Base-by-base conservation (phyloP, 192 early-diverging fungal species). In the Spizellomyces sp. region DNA sequence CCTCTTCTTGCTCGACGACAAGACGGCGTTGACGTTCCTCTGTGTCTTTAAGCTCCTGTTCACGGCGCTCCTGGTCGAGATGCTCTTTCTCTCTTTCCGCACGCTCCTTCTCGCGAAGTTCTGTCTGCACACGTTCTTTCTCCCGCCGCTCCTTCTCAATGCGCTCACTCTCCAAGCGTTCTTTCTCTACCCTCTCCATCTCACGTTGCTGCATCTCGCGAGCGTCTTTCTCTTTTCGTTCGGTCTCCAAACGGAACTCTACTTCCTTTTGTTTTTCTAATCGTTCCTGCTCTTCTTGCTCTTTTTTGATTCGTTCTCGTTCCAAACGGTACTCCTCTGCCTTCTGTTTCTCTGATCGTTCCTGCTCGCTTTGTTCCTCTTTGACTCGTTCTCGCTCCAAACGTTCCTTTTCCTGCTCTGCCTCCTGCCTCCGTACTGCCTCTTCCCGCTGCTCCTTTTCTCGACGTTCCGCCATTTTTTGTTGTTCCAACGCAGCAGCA, bases 1-100 rank as follows among this genome's bases (percentile, higher is more conserved):
- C 69, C 4, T 70, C 69, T 9, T 22, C 59, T 62, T 17, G 44
- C 9, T 52, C 67, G 27, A 52, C 41, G 62, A 5, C 1, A 36
- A 36, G 27, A 36, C 27, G 27, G 1, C 27, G 27, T 36, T 36
- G 27, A 55, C 15, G 15, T 55, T 55, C 52, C 52, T 55, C 19
- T 55, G 52, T 55, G 19, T 19, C 15, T 55, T 55, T 55, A 15
- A n/a, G 52, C 19, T 55, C 52, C 52, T n/a, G 52, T 19, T n/a
- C 15, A n/a, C 52, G 52, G 52, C 15, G 15, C 3, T 55, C 52
- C 19, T 55, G 15, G 14, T 55, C 19, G 52, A 55, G 52, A 55
- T 2, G 15, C 19, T 55, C 52, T 55, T 55, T 15, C 19, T 55
- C 52, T 55, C 3, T 15, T 19, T 36, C 27, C 27, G 27, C 27